Conservation (phyloP, 2,329 filamentous ascomycete species). For the Xylariales sp. region DNA sequence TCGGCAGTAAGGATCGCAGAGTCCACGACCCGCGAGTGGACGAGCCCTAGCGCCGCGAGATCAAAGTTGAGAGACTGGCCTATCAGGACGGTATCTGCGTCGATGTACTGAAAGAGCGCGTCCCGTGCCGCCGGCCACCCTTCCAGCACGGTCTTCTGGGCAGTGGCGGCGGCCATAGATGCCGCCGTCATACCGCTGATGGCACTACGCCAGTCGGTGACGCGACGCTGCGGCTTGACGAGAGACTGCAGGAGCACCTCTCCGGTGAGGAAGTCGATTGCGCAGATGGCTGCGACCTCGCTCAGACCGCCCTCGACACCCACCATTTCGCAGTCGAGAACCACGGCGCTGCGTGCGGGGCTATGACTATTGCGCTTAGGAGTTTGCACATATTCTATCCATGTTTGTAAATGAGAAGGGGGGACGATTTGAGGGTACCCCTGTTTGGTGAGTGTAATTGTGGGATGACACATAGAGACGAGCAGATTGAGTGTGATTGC, state of each 20-base stretch:
- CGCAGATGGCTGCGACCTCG: not conserved
- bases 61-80: conserved; percentile 40
- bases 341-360: too few species aligned
- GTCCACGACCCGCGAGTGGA: too few species aligned
- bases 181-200: conserved; percentile 30
- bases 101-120: conserved; percentile 33
- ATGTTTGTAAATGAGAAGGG: too few species aligned
- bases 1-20: too few species aligned
- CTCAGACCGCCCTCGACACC: conserved; percentile 14
- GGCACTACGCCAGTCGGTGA: conserved; percentile 29
- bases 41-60: conserved; percentile 28
- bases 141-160: conserved; percentile 23
- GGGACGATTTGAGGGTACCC: too few species aligned
- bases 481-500: too few species aligned
- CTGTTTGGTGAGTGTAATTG: too few species aligned
- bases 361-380: too few species aligned
- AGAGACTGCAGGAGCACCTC: conserved; percentile 33
- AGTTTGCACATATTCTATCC: too few species aligned
- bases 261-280: conserved; percentile 37
- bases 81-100: conserved; percentile 35
- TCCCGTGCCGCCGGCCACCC: conserved; percentile 34
- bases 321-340: conserved; percentile 41
- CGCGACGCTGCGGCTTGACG: conserved; percentile 25
- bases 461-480: too few species aligned
- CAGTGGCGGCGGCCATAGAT: conserved; percentile 23